Conservation (phyloP, 2,329 filamentous ascomycete species). For the Ophiognomonia clavigignenti-juglandacearum region DNA sequence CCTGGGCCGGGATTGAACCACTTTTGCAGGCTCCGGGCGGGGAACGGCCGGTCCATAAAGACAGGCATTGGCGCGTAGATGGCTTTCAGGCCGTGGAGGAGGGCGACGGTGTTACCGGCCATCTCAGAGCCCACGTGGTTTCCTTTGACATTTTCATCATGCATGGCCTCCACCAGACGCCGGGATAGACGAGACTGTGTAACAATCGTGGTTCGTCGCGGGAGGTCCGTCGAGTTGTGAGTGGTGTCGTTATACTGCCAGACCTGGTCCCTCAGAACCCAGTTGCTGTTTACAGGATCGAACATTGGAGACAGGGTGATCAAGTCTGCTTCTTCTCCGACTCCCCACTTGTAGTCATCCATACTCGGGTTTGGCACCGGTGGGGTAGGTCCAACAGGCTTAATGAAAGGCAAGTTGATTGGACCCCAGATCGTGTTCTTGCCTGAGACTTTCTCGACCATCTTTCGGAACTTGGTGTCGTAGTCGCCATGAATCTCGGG, state of each 20-base stretch:
- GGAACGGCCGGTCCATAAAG: slow-evolving; percentile 73
- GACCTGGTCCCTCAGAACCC: slow-evolving; percentile 65
- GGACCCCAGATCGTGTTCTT: slow-evolving; percentile 63
- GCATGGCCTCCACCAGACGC: slow-evolving; percentile 69
- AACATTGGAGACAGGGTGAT: slow-evolving; percentile 77
- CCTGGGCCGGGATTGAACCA: slow-evolving; percentile 58
- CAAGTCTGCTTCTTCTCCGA: slow-evolving; percentile 70
- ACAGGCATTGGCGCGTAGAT: slow-evolving; percentile 75
- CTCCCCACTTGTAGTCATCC: slow-evolving; percentile 72
- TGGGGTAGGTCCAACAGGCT: slow-evolving; percentile 59
- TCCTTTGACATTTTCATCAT: slow-evolving; percentile 67
- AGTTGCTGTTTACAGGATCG: slow-evolving; percentile 66
- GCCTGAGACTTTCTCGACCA: slow-evolving; percentile 51
- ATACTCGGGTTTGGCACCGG: slow-evolving; percentile 51
- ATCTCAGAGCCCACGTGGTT: slow-evolving; percentile 78
- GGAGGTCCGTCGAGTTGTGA: slow-evolving; percentile 50
- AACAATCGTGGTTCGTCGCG: slow-evolving; percentile 71
- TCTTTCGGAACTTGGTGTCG: slow-evolving; percentile 59
- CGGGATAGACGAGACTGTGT: slow-evolving; percentile 72
- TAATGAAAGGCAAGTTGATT: slow-evolving; percentile 52
- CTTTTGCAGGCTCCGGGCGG: slow-evolving; percentile 44
- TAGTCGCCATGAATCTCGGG: slow-evolving; percentile 64
- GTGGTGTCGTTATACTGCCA: slow-evolving; percentile 57
- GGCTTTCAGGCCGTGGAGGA: slow-evolving; percentile 75
- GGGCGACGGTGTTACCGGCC: slow-evolving; percentile 67